Evolutionary conservation across 208 protist genomes (phyloP).

Genomic region (Zelonia costaricensis): DNA sequence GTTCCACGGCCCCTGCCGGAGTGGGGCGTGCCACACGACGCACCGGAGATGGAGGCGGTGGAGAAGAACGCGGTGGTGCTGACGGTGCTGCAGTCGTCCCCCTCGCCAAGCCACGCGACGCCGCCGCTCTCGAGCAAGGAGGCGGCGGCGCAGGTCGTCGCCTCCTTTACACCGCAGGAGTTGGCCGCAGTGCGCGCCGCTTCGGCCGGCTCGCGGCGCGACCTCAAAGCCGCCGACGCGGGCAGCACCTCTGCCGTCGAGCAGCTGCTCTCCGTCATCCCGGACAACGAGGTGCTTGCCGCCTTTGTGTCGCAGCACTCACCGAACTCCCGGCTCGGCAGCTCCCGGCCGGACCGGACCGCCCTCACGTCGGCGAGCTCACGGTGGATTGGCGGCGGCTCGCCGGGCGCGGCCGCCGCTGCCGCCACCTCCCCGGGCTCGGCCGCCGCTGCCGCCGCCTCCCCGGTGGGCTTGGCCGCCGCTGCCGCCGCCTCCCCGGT

Average conservation of each 20-base stretch:
- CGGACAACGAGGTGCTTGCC: not conserved
- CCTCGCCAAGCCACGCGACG: not conserved
- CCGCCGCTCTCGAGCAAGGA: not conserved
- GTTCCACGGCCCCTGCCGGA: slow-evolving; percentile 34
- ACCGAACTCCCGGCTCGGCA: not conserved
- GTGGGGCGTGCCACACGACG: slow-evolving; percentile 43
- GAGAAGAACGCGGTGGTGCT: slow-evolving; percentile 76
- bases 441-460: not conserved
- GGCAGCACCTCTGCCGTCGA: slow-evolving; percentile 2
- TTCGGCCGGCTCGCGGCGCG: not conserved
- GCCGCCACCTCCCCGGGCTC: not conserved
- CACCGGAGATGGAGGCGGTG: slow-evolving; percentile 56
- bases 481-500: not conserved
- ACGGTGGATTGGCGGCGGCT: not conserved
- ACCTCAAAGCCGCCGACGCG: not conserved
- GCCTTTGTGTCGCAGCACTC: no score
- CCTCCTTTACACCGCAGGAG: not conserved
- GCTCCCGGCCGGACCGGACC: not conserved
- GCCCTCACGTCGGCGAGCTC: not conserved
- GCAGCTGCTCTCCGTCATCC: slow-evolving; percentile 7
- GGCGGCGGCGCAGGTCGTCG: not conserved
- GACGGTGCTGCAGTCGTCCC: slow-evolving; percentile 39
- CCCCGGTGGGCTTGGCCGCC: not conserved
- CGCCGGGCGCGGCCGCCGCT: not conserved
- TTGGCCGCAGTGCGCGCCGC: not conserved